These are phyloP conservation scores for Phytomonas sp. DNA, from an alignment of 208 protist species.

Conservation along the genomic window DNA sequence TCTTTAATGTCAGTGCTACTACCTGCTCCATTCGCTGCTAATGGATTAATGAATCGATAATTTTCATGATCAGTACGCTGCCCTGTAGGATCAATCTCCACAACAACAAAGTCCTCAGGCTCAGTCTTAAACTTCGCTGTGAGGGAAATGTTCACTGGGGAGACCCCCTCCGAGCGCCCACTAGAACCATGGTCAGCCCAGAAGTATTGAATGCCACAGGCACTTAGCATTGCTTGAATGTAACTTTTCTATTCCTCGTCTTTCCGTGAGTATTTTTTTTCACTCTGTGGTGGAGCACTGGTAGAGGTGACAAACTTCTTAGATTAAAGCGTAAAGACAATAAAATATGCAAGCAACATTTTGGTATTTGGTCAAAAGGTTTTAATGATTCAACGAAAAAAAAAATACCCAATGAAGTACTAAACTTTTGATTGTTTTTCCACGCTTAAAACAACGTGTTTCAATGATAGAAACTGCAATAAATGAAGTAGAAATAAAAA, in stretches of 20 bases:
- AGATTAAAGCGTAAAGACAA: neutral
- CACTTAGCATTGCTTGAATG: neutral
- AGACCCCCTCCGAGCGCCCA: neutral
- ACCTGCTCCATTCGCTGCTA: neutral
- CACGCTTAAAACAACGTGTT: neutral
- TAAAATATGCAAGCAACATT: neutral
- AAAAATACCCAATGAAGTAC: neutral
- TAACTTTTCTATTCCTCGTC: neutral
- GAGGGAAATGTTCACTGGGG: neutral
- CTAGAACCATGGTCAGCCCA: neutral
- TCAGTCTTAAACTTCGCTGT: conserved; percentile 35
- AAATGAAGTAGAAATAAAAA: neutral
- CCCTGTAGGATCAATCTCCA: conserved; percentile 54
- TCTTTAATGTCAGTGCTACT: neutral
- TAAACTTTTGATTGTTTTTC: neutral
- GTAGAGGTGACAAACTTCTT: neutral
- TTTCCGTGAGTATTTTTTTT: neutral
- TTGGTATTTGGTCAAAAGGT: neutral
- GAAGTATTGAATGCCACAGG: neutral
- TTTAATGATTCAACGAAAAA: neutral
- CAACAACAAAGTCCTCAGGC: conserved; percentile 72
- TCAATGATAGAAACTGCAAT: conserved; percentile 6
- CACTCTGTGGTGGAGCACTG: neutral
- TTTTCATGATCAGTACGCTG: conserved; percentile 34
- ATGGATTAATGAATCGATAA: conserved; percentile 15